These are phyloP conservation scores for Rhodotorula kratochvilovae DNA, from an alignment of 768 basidiomycete genomes.

Conservation along the genomic window DNA sequence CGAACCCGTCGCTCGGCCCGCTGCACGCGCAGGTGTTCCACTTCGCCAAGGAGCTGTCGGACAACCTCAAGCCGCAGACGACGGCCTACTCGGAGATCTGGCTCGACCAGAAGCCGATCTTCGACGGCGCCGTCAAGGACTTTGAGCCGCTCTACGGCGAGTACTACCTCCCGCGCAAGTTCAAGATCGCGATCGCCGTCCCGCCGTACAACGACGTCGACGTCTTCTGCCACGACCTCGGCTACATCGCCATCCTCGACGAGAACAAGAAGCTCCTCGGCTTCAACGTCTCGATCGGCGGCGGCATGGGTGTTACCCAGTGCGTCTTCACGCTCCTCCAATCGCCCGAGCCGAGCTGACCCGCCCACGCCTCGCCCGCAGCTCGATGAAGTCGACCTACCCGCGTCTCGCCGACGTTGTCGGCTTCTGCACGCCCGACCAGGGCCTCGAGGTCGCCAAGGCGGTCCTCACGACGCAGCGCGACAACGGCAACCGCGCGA, in stretches of 20 bases:
- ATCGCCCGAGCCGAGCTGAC: background rate
- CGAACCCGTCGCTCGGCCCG: constrained; percentile 82
- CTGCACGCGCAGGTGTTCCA: constrained; percentile 76
- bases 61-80: constrained; percentile 80
- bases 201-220: constrained; percentile 96
- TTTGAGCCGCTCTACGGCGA: constrained; percentile 91
- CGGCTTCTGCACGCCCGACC: constrained; percentile 85
- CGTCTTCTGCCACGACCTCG: constrained; percentile 83
- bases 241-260: constrained; percentile 89
- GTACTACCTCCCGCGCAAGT: constrained; percentile 77
- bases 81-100: constrained; percentile 98
- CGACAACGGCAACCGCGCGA: constrained; percentile 89
- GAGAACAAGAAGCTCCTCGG: constrained; percentile 71
- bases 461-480: constrained; percentile 88
- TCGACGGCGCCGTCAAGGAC: constrained; percentile 87
- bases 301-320: constrained; percentile 99
- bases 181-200: constrained; percentile 93
- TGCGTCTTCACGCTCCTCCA: constrained; percentile 2
- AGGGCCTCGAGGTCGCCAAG: constrained; percentile 81
- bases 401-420: constrained; percentile 80
- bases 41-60: constrained; percentile 77
- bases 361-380: background rate
- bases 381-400: constrained; percentile 95
- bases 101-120: constrained; percentile 94
- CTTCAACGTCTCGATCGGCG: constrained; percentile 90